Conservation (phyloP, 2,329 filamentous ascomycete species). For the Botryotinia narcissicola region DNA sequence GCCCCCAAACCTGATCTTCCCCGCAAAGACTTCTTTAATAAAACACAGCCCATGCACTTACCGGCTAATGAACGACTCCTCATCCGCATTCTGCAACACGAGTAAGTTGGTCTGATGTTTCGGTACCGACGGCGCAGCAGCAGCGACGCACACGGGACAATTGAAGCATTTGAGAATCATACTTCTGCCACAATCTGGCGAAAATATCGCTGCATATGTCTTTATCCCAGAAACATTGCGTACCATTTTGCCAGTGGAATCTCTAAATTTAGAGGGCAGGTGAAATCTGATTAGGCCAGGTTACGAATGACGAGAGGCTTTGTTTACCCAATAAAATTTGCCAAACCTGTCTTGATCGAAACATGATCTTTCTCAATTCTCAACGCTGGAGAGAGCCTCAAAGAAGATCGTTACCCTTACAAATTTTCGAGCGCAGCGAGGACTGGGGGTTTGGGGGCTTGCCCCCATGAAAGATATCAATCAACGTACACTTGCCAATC, state of each 20-base stretch:
- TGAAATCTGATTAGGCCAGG: not conserved
- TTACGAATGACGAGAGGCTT: not conserved
- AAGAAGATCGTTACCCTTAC: not conserved
- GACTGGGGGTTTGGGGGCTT: not conserved
- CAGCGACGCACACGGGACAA: not conserved
- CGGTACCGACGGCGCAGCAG: not conserved
- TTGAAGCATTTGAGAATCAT: not conserved
- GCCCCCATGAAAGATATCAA: not conserved
- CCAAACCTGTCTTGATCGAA: not conserved
- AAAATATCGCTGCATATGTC: not conserved
- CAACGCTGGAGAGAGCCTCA: not conserved
- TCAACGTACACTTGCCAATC: not conserved
- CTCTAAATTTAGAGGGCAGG: not conserved
- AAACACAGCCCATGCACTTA: not conserved
- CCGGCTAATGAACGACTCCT: too few species aligned
- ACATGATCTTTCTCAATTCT: not conserved
- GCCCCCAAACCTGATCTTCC: not conserved
- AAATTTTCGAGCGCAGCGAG: not conserved
- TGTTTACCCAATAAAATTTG: not conserved
- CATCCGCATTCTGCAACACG: not conserved
- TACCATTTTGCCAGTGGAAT: not conserved
- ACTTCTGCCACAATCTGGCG: rapidly evolving
- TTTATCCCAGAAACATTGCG: not conserved
- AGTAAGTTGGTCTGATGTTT: not conserved
- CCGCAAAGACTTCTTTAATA: not conserved